phyloP scores from a whole-genome alignment of 371 early-diverging fungal species.

The Zopfochytrium polystomum region DNA sequence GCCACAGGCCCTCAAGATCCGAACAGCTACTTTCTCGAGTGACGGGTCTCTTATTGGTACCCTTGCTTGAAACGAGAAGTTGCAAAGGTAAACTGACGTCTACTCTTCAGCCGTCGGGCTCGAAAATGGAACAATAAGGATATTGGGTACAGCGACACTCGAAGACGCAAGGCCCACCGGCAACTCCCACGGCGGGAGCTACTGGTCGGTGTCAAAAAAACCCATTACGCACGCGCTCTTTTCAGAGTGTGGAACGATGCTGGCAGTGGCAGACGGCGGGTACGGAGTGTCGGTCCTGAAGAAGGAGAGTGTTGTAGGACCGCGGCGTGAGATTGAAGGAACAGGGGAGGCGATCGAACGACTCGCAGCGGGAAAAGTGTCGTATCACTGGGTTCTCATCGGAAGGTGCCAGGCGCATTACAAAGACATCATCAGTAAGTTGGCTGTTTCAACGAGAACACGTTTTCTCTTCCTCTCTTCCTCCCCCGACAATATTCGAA shows the following conservation, averaged over 20 bases:
- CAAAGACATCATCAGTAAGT: slow-evolving; percentile 42
- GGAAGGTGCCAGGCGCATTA: slow-evolving; percentile 44
- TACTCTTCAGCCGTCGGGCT: slow-evolving; percentile 38
- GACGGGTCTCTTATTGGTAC: slow-evolving; percentile 26
- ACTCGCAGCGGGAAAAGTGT: slow-evolving; percentile 17
- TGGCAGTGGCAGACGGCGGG: slow-evolving; percentile 37
- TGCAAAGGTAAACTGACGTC: not conserved
- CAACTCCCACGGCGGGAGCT: not conserved
- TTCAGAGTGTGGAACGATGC: slow-evolving; percentile 30
- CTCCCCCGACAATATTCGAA: not conserved
- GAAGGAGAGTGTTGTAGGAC: slow-evolving; percentile 22
- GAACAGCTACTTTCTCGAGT: slow-evolving; percentile 23
- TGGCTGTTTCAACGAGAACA: no score
- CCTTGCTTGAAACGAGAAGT: not conserved
- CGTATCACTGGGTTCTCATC: slow-evolving; percentile 41
- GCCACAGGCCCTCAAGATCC: no score
- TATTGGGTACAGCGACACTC: slow-evolving; percentile 34
- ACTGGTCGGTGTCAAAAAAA: slow-evolving; percentile 23
- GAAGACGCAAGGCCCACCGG: slow-evolving; percentile 28
- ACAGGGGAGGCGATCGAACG: slow-evolving; percentile 23
- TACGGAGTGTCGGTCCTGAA: slow-evolving; percentile 36
- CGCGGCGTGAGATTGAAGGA: slow-evolving; percentile 18
- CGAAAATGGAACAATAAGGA: slow-evolving; percentile 37
- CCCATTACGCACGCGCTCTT: slow-evolving; percentile 27
- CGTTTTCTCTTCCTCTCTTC: no score